phyloP scores from a whole-genome alignment of 148 eudicot species.

The Rhododendron kiyosumense region DNA sequence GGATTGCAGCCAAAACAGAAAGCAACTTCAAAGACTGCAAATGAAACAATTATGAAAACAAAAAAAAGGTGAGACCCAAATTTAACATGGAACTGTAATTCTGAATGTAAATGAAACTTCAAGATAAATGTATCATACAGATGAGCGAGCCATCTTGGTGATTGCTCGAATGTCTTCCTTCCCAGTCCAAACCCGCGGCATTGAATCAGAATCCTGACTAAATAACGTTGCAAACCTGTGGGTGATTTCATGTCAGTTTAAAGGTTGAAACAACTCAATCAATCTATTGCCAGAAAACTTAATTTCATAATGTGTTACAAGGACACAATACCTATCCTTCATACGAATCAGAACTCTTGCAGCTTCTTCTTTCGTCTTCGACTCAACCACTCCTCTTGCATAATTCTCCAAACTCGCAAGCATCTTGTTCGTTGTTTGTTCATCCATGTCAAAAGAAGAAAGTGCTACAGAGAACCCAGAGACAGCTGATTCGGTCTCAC shows the following conservation, averaged over 20 bases:
- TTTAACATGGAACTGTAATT: background rate
- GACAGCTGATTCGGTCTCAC: conserved; percentile 75
- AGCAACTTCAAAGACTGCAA: conserved; percentile 84
- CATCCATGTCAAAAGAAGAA: conserved; percentile 83
- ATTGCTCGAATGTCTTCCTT: conserved; percentile 92
- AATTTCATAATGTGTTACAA: background rate
- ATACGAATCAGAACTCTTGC: conserved; percentile 79
- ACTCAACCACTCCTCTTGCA: conserved; percentile 80
- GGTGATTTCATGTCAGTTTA: conserved; percentile 17
- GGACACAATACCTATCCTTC: conserved; percentile 72
- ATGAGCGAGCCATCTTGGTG: conserved; percentile 81
- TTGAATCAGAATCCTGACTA: conserved; percentile 90
- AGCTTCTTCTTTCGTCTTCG: conserved; percentile 89
- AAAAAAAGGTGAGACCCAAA: conserved; percentile 2
- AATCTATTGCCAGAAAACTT: background rate
- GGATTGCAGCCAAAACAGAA: conserved; percentile 83
- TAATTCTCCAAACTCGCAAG: conserved; percentile 50
- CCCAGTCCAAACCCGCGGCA: conserved; percentile 99
- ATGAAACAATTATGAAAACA: background rate
- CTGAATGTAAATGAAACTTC: background rate
- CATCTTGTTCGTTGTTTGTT: conserved; percentile 55
- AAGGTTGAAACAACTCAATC: background rate
- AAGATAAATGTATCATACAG: conserved; percentile 43
- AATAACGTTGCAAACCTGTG: conserved; percentile 77
- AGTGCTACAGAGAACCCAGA: conserved; percentile 67